Evolutionary conservation across 1,284 basidiomycete species (phyloP).

Genomic region (Spongispora temasekensis): DNA sequence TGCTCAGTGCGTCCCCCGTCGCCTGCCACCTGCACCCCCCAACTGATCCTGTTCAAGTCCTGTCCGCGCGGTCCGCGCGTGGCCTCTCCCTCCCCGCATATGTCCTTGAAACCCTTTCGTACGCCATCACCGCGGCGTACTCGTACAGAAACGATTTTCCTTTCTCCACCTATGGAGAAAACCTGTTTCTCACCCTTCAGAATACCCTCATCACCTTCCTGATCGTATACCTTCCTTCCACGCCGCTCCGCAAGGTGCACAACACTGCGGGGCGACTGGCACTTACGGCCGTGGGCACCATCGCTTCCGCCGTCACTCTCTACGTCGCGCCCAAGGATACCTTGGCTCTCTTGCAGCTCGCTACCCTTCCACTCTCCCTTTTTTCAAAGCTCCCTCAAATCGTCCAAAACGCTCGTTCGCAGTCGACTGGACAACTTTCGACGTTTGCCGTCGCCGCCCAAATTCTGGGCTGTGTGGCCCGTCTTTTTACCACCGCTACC

Average conservation of each 20-base stretch:
- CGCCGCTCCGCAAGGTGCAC: conserved; percentile 29
- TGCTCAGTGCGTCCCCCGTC: conserved; percentile 58
- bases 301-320: conserved; percentile 47
- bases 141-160: conserved; percentile 83
- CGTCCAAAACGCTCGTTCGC: conserved; percentile 68
- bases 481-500: conserved; percentile 86
- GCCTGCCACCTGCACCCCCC: background rate
- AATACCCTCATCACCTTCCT: conserved; percentile 83
- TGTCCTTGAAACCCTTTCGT: conserved; percentile 82
- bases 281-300: conserved; percentile 43
- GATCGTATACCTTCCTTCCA: conserved; percentile 63
- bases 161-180: conserved; percentile 95
- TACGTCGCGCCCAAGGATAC: conserved; percentile 49
- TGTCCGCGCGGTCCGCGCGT: conserved; percentile 70
- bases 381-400: conserved; percentile 90
- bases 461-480: conserved; percentile 81
- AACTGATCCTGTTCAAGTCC: conserved; percentile 41
- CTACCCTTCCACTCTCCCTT: conserved; percentile 83
- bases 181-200: conserved; percentile 84
- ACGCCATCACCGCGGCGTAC: conserved; percentile 87
- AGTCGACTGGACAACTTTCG: conserved; percentile 88
- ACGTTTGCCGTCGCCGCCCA: conserved; percentile 86
- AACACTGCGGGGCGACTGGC: conserved; percentile 38
- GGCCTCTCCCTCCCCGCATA: conserved; percentile 84
- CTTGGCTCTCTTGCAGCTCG: conserved; percentile 69